Percentiles rank a stretch among this genome's conserved stretches.
These are phyloP conservation scores for Podosphaera fusca DNA, from an alignment of 2,329 filamentous ascomycete genomes.

Conservation along the genomic window DNA sequence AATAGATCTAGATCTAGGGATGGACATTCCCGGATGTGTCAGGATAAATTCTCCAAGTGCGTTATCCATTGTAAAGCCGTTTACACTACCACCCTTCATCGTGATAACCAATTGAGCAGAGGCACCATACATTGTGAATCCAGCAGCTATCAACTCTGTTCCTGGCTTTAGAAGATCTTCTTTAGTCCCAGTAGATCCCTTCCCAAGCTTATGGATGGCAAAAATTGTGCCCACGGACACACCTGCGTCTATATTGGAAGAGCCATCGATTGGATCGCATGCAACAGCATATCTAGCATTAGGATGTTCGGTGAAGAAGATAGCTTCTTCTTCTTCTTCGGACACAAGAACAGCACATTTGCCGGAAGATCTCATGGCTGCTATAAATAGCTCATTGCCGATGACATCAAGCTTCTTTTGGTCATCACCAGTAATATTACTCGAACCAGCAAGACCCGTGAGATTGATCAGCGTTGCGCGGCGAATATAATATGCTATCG, in stretches of 20 bases:
- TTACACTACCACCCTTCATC: constrained; percentile 78
- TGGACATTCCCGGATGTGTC: constrained; percentile 80
- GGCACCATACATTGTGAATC: constrained; percentile 99
- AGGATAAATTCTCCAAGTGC: constrained; percentile 96
- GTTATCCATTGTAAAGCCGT: constrained; percentile 94
- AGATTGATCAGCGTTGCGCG: constrained; percentile 88
- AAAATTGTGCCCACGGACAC: constrained; percentile 98
- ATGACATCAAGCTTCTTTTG: constrained; percentile 99
- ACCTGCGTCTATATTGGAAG: constrained; percentile 90
- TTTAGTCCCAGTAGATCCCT: constrained; percentile 47
- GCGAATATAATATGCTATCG: constrained; percentile 97
- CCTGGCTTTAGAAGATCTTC: constrained; percentile 79
- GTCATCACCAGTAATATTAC: constrained; percentile 89
- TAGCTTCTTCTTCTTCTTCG: constrained; percentile 85
- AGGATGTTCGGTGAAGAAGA: constrained; percentile 55
- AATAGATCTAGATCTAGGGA: constrained; percentile 61
- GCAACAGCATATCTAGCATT: constrained; percentile 81
- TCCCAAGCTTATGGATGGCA: constrained; percentile 71
- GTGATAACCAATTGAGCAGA: constrained; percentile 92
- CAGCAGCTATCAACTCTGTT: constrained; percentile 73
- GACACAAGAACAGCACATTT: constrained; percentile 87
- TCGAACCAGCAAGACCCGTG: constrained; percentile 79
- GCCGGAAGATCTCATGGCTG: constrained; percentile 79
- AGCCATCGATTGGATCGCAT: constrained; percentile 95
- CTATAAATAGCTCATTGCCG: constrained; percentile 92